Evolutionary conservation across 495 filamentous ascomycete genomes (phyloP).

Genomic region (Annulohypoxylon maeteangense): DNA sequence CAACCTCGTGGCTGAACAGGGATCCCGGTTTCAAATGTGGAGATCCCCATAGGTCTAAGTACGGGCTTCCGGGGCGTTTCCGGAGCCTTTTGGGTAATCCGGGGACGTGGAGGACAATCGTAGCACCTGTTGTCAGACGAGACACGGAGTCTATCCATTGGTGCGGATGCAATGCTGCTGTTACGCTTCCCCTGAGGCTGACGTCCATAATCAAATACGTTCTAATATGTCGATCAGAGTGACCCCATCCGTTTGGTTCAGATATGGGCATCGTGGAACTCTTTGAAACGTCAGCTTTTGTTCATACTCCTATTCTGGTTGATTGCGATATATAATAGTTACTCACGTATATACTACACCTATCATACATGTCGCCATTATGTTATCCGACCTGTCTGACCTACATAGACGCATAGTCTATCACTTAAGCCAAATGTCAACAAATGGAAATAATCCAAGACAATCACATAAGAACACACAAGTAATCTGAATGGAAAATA

Average conservation of each 20-base stretch:
- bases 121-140: neutral
- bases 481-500: constrained; percentile 23
- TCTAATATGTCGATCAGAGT: neutral
- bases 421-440: neutral
- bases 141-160: constrained; percentile 13
- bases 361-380: neutral
- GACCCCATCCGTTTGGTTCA: neutral
- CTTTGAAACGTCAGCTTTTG: neutral
- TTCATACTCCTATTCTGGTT: neutral
- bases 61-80: constrained; percentile 31
- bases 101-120: constrained; percentile 19
- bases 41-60: neutral
- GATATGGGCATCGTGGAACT: neutral
- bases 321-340: neutral
- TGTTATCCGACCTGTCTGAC: neutral
- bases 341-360: neutral
- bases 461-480: neutral
- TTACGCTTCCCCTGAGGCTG: constrained; percentile 3
- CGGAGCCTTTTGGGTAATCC: constrained; percentile 16
- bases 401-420: neutral
- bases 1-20: constrained; percentile 37
- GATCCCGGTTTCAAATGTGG: constrained; percentile 34
- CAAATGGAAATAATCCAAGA: neutral
- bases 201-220: neutral
- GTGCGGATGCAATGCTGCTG: constrained; percentile 22